These are phyloP conservation scores for Kazachstania sp. DNA, from an alignment of 1,139 yeast genomes.

Conservation along the genomic window DNA sequence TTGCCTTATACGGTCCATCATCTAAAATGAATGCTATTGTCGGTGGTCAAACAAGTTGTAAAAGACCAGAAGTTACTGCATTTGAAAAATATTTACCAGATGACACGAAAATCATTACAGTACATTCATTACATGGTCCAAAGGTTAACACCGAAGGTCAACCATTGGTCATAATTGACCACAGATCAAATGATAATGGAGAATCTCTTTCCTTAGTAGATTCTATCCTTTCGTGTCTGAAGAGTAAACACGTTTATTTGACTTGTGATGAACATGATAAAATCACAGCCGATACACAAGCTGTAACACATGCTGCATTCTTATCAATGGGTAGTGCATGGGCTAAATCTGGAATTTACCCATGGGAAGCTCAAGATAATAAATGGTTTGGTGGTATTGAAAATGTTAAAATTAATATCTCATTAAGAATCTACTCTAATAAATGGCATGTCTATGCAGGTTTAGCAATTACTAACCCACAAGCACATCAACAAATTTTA, in stretches of 20 bases:
- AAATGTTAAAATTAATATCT: slow-evolving; percentile 89
- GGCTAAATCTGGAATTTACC: slow-evolving; percentile 74
- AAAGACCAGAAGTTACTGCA: slow-evolving; percentile 80
- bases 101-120: slow-evolving; percentile 74
- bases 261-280: slow-evolving; percentile 82
- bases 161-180: slow-evolving; percentile 79
- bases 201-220: slow-evolving; percentile 55
- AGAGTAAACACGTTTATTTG: slow-evolving; percentile 69
- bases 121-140: slow-evolving; percentile 95
- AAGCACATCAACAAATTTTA: slow-evolving; percentile 83
- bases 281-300: slow-evolving; percentile 97
- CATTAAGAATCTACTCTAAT: slow-evolving; percentile 80
- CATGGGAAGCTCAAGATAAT: slow-evolving; percentile 48
- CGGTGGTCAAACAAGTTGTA: slow-evolving; percentile 98
- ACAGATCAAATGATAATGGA: slow-evolving; percentile 44
- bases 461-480: slow-evolving; percentile 86
- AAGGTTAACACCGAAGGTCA: slow-evolving; percentile 82
- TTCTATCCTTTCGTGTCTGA: slow-evolving; percentile 56
- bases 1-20: slow-evolving; percentile 70
- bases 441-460: slow-evolving; percentile 99
- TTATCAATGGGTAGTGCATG: slow-evolving; percentile 96
- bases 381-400: slow-evolving; percentile 93
- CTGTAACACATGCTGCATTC: slow-evolving; percentile 96
- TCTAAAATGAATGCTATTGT: slow-evolving; percentile 83
- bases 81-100: slow-evolving; percentile 65